Evolutionary conservation across 495 filamentous ascomycete genomes (phyloP), one percentile per base, ranked within the genome.

Genomic region (Penicillium turbatum): DNA sequence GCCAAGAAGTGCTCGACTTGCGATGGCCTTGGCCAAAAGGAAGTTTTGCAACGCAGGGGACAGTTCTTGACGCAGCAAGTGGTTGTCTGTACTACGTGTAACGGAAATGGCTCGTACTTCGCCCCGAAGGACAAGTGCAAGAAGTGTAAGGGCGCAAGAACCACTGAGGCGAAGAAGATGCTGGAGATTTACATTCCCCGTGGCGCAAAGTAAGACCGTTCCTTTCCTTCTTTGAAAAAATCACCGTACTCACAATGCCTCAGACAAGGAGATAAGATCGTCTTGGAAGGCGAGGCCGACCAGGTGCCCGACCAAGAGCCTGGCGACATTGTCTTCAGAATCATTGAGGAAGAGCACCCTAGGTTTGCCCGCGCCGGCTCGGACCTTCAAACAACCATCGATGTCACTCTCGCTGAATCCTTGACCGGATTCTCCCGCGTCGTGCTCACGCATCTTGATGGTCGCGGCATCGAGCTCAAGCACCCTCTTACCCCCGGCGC

Each of bases 91-190:
- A 81, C 82, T 54, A 80, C 81, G 50, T 98, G 93, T 75, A 80
- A 81, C 48, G 90, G 90, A 12, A 82, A 86, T 12, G 93, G 93
- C 12, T 82, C 83, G 51, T 82, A 91, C 60, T 95, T 84, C 77
- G 87, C 87, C 70, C 89, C 93, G 57, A 97, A 97, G 76, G 93
- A 98, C 56, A 87, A 88, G 66, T 98, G 93, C 78, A 95, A 92
- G 79, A 96, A 95, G 78, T 98, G 95, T 82, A 96, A 97, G 73
- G 93, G 93, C 40, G 84, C 86, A 64, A 81, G 87, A 46, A 87
- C 89, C 4, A 76, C 79, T 30, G 83, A 88, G 65, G 85, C 89
- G 67, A 92, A 86, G 70, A 98, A 97, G 74, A 86, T 93, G 11
- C 72, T 98, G 39, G 95, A 98, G 71, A 83, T 98, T 34, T 97